These are phyloP conservation scores for Dactylellina parvicollis DNA, from an alignment of 2,329 filamentous ascomycete genomes.

Conservation along the genomic window DNA sequence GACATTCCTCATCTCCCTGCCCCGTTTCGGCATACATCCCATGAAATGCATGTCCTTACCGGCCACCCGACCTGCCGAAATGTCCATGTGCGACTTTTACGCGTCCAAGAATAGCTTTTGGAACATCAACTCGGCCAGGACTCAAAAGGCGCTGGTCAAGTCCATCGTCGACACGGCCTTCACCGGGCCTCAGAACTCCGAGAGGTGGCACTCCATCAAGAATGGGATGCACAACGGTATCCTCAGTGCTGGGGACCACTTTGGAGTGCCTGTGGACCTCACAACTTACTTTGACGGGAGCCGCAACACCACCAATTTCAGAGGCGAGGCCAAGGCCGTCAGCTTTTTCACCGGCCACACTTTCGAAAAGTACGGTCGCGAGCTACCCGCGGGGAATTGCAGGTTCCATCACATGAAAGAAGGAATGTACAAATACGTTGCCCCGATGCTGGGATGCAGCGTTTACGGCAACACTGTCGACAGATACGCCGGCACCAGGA, in stretches of 20 bases:
- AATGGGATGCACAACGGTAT: constrained; percentile 36
- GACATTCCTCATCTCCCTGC: constrained; percentile 2
- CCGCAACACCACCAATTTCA: constrained; percentile 36
- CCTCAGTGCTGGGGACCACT: constrained; percentile 27
- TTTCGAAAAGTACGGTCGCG: constrained; percentile 14
- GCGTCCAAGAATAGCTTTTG: constrained; percentile 18
- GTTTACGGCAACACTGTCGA: constrained; percentile 38
- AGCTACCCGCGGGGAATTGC: constrained; percentile 29
- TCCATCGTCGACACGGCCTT: constrained; percentile 38
- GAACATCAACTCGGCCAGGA: constrained; percentile 30
- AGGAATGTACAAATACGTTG: constrained; percentile 35
- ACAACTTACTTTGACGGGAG: constrained; percentile 47
- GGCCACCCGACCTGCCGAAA: constrained; percentile 12
- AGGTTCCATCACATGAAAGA: constrained; percentile 38
- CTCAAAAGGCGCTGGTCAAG: constrained; percentile 23
- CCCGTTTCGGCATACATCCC: constrained; percentile 2
- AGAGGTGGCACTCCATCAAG: background rate
- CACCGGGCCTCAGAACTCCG: constrained; percentile 17
- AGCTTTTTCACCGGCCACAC: constrained; percentile 12
- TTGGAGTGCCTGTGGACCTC: constrained; percentile 15
- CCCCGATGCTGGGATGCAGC: constrained; percentile 37
- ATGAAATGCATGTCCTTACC: constrained; percentile 23
- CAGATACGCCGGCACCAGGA: constrained; percentile 34
- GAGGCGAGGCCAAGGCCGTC: constrained; percentile 23
- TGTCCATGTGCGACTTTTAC: constrained; percentile 51